Evolutionary conservation across 1,139 yeast species (phyloP), one percentile per base, ranked within the genome.

Genomic region (Yamadazyma kanchanaburiensis): DNA sequence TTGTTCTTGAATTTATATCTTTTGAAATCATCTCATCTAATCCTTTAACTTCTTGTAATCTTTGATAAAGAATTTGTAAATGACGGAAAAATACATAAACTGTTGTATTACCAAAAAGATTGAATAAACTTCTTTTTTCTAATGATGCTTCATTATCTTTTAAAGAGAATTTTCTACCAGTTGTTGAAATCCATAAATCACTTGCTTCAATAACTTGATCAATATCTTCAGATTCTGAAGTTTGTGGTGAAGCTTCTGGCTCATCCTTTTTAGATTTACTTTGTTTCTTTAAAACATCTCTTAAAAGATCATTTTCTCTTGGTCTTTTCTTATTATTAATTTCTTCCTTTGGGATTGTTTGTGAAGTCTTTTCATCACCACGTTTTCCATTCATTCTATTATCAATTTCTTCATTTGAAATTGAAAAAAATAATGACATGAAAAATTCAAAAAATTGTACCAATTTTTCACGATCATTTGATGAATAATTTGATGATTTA

Each of bases 81-180:
- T 84, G 83, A 46, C 99, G 84, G 74, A 88, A 77, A 50, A 91
- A 88, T 22, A 89, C 88, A 51, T 91, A 91, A 25, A 89, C 76
- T 33, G 91, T 79, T n/a, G 96, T 84, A 55, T 89, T 91, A 41
- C 88, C 84, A 64, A 91, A 91, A 51, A 89, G 58, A 55, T 88
- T 89, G 64, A 65, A 91, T 28, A 71, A 74, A 37, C 57, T 66
- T 32, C 70, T 62, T 35, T 48, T 60, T 30, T 49, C 62, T 13
- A 49, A 45, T 2, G 46, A 35, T 13, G 39, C 30, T 26, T 47
- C 45, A 8, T 55, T 51, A 15, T 50, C 55, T 25, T 47, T 49
- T 34, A 53, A 48, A 18, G 61, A 47, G 33, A 54, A 55, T 29
- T 58, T 57, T 22, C 64, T 53, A 29, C 63, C 61, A 4, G 70